Conservation (phyloP, 768 basidiomycete species). For the Auricularia auricula-judae region DNA sequence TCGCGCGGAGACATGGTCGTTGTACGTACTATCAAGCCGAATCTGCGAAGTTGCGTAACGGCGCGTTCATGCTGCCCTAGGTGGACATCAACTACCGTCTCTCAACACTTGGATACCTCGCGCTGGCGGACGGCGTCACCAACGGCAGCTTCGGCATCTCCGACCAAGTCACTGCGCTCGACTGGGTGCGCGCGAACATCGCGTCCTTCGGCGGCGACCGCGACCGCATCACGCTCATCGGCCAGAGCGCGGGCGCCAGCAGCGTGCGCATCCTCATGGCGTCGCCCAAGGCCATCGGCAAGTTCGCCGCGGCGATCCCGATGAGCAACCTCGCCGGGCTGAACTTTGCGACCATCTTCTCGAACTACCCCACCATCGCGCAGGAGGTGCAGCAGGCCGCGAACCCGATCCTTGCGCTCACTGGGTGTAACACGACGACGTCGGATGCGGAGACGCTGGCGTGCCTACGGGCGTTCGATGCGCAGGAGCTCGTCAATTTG, state of each 20-base stretch:
- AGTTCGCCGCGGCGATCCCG: conserved; percentile 30
- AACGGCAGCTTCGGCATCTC: conserved; percentile 28
- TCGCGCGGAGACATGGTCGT: conserved; percentile 10
- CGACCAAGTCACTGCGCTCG: conserved; percentile 27
- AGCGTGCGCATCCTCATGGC: conserved; percentile 25
- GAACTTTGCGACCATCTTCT: conserved; percentile 37
- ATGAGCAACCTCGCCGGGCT: conserved; percentile 39
- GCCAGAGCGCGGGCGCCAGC: conserved; percentile 43
- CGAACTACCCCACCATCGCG: conserved; percentile 36
- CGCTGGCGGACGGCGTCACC: conserved; percentile 27
- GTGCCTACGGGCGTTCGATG: conserved; percentile 27
- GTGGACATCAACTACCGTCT: conserved; percentile 6
- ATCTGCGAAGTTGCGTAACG: neutral
- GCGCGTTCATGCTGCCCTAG: neutral
- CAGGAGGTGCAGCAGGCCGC: conserved; percentile 27
- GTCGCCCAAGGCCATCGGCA: conserved; percentile 24
- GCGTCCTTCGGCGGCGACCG: conserved; percentile 49
- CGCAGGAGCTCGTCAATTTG: conserved; percentile 25
- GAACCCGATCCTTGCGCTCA: conserved; percentile 25
- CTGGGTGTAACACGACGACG: conserved; percentile 26
- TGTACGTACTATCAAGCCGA: neutral
- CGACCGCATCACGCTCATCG: conserved; percentile 38
- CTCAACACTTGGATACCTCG: conserved; percentile 22
- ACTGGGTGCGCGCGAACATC: conserved; percentile 43
- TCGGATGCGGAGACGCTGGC: conserved; percentile 18